Base-by-base conservation (phyloP, 2,329 filamentous ascomycete genomes). In the Nannizziopsis barbatae region DNA sequence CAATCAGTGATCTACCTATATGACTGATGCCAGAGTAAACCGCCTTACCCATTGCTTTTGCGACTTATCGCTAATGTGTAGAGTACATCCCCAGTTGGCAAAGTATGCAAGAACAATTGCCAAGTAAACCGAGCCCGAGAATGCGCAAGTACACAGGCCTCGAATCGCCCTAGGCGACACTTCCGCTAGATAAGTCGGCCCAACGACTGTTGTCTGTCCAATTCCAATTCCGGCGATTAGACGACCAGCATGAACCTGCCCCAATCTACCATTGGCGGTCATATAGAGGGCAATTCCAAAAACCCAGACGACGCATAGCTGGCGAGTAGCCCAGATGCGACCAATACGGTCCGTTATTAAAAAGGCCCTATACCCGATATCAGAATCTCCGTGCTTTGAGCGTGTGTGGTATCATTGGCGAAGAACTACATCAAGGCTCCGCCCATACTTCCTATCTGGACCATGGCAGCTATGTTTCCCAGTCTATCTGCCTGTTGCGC, bases 71-170 rank as follows among this genome's bases (percentile, higher is more conserved):
- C 71, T 70, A 54, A 68, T 71, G 57, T 78, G 70, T 18, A 77
- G 61, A 20, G 71, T 67, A n/a, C 69, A 71, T 11, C 80, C 80
- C 60, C 81, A 83, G 62, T 81, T 84, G 51, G 82, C 78, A 58
- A 87, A 89, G 67, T 88, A 90, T 7, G 82, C 83, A 12, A 89
- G 71, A 57, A 89, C 83, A 52, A 88, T 86, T 18, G 84, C 85
- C 46, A 85, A 65, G 59, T 89, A 89, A 17, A 89, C 84, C 43
- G 83, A 73, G 1, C 80, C 80, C 0, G 80, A 78, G 60, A 84
- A 84, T 20, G 81, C 73, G 58, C 79, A 81, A 1, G 84, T 86
- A 60, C 83, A 87, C 17, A 89, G 75, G 55, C 85, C 83, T 47
- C 83, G 77, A 50, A 86, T 72, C 1, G 79, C 75, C 1, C 80